These are phyloP conservation scores for Aspergillus puulaauensis DNA, from an alignment of 2,329 filamentous ascomycete species.

Conservation along the genomic window DNA sequence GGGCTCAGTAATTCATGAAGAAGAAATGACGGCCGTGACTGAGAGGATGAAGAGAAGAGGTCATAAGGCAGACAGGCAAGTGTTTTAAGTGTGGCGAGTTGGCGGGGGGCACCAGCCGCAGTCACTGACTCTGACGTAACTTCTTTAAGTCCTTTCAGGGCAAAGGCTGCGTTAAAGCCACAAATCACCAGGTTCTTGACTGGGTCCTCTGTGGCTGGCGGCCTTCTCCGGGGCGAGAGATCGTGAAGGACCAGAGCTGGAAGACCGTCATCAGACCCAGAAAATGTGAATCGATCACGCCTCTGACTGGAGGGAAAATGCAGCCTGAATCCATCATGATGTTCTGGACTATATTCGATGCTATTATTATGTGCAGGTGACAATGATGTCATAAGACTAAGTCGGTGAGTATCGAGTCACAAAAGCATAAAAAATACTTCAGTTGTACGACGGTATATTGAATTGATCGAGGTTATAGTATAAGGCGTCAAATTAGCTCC, in stretches of 20 bases:
- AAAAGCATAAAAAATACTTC: neutral
- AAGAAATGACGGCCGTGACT: constrained; percentile 4
- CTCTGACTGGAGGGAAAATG: neutral
- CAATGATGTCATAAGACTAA: neutral
- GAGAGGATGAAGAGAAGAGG: constrained; percentile 1
- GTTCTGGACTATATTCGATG: neutral
- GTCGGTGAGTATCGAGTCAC: neutral
- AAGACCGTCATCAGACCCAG: constrained; percentile 1
- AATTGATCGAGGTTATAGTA: neutral
- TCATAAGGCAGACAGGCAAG: constrained; percentile 7
- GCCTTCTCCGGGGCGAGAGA: neutral
- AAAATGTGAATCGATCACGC: neutral
- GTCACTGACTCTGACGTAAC: constrained; percentile 11
- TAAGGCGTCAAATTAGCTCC: constrained; percentile 3
- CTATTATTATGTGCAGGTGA: neutral
- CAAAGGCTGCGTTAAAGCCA: constrained; percentile 1
- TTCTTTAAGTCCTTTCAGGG: neutral
- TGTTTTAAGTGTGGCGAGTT: constrained; percentile 17
- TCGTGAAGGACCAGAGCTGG: neutral
- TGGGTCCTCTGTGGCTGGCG: neutral
- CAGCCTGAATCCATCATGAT: constrained; percentile 9
- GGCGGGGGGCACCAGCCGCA: constrained; percentile 10
- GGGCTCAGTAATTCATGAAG: neutral
- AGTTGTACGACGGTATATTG: neutral
- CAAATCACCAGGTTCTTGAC: neutral